phyloP scores from a whole-genome alignment of 1,284 basidiomycete genomes.

The Meira nashicola region DNA sequence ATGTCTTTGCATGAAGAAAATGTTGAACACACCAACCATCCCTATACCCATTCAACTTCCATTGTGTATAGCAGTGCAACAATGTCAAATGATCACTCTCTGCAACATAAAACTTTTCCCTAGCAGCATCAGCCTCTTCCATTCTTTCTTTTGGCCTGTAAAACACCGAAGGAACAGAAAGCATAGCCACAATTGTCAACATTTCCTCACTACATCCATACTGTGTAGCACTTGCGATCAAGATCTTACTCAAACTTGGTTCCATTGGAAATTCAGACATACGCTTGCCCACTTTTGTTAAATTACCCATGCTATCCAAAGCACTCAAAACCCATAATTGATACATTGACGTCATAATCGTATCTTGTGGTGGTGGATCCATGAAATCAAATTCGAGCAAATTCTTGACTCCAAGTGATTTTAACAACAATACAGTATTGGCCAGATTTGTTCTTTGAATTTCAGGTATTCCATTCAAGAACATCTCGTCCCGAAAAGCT shows the following conservation, averaged over 20 bases:
- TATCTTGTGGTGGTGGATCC: slow-evolving; percentile 75
- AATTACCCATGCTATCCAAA: slow-evolving; percentile 91
- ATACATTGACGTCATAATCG: slow-evolving; percentile 81
- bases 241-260: slow-evolving; percentile 95
- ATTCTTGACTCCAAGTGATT: slow-evolving; percentile 88
- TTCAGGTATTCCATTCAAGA: slow-evolving; percentile 94
- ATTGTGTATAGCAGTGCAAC: slow-evolving; percentile 93
- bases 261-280: slow-evolving; percentile 80
- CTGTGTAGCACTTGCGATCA: slow-evolving; percentile 89
- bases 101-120: slow-evolving; percentile 97
- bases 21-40: slow-evolving; percentile 93
- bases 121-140: slow-evolving; percentile 90
- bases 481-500: slow-evolving; percentile 91
- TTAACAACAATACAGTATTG: slow-evolving; percentile 89
- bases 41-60: slow-evolving; percentile 84
- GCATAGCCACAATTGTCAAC: slow-evolving; percentile 97
- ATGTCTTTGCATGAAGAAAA: slow-evolving; percentile 90
- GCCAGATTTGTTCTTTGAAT: slow-evolving; percentile 96
- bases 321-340: slow-evolving; percentile 98
- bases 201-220: slow-evolving; percentile 90
- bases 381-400: slow-evolving; percentile 98
- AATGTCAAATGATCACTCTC: slow-evolving; percentile 96
- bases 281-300: slow-evolving; percentile 84
- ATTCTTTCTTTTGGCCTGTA: slow-evolving; percentile 90
- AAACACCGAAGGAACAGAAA: slow-evolving; percentile 87